Conservation (phyloP, 2,329 filamentous ascomycete genomes). For the Paracorniculantispora psalliotae region DNA sequence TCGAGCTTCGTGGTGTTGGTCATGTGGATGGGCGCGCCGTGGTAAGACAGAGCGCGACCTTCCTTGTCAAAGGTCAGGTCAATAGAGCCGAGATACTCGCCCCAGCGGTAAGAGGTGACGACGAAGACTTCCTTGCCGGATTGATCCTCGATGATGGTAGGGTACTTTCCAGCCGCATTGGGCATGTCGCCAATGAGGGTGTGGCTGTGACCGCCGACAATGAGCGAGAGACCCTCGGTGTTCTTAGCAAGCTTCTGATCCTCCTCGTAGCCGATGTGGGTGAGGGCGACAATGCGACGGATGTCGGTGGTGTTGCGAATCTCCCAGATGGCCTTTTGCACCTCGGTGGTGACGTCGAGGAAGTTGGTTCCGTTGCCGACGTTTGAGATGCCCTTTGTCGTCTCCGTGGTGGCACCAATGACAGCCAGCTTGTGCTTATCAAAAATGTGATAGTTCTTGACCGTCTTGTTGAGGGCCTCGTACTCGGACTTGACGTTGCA, state of each 20-base stretch:
- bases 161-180: conserved; percentile 56
- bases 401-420: conserved; percentile 59
- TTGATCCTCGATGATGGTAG: conserved; percentile 56
- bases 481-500: conserved; percentile 60
- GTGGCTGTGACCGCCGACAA: conserved; percentile 59
- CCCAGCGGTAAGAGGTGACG: conserved; percentile 64
- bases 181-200: conserved; percentile 56
- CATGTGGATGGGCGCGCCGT: conserved; percentile 59
- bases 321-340: conserved; percentile 57
- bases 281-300: conserved; percentile 60
- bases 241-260: conserved; percentile 56
- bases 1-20: conserved; percentile 58
- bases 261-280: conserved; percentile 62
- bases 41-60: conserved; percentile 58
- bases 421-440: conserved; percentile 56
- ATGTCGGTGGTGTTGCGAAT: conserved; percentile 58
- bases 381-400: conserved; percentile 53
- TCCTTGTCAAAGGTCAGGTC: conserved; percentile 57
- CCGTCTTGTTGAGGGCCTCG: conserved; percentile 53
- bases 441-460: conserved; percentile 63
- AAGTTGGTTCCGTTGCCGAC: conserved; percentile 56
- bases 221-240: conserved; percentile 61
- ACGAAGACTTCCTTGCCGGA: conserved; percentile 64
- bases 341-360: conserved; percentile 50
- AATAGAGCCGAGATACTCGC: conserved; percentile 63